phyloP scores from a whole-genome alignment of 306 rosid genomes.

The Trichosanthes cucumerina region DNA sequence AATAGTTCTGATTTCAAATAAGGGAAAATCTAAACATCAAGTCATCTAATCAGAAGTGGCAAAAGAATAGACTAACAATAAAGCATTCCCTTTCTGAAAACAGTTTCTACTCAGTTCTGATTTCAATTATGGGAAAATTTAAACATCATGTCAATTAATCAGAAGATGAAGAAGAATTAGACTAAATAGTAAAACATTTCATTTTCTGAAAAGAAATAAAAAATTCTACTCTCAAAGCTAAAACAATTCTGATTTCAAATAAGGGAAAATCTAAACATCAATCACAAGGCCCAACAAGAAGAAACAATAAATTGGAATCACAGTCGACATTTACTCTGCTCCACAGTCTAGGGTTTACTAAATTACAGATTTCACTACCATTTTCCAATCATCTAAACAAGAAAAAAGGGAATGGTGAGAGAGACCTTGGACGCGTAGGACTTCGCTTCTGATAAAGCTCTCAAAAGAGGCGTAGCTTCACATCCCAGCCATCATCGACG shows the following conservation, averaged over 20 bases:
- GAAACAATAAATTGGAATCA: background rate
- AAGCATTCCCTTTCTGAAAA: background rate
- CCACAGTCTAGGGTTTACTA: background rate
- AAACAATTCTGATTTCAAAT: background rate
- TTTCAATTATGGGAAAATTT: background rate
- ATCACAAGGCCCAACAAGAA: background rate
- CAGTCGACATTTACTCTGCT: background rate
- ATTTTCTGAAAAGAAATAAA: background rate
- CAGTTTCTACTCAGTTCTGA: background rate
- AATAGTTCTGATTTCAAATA: background rate
- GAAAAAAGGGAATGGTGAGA: background rate
- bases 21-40: background rate
- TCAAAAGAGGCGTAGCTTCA: constrained; percentile 12
- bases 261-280: background rate
- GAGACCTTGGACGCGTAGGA: constrained; percentile 15
- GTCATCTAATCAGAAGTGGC: background rate
- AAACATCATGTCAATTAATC: background rate
- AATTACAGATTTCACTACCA: background rate
- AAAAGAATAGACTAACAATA: background rate
- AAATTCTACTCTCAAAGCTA: background rate
- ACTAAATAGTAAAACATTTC: background rate
- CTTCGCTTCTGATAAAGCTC: constrained; percentile 21
- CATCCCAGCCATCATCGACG: background rate
- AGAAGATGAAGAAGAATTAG: background rate
- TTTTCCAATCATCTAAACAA: background rate